These are phyloP conservation scores for Tricholoma saponaceum DNA, from an alignment of 768 basidiomycete species.

Conservation along the genomic window DNA sequence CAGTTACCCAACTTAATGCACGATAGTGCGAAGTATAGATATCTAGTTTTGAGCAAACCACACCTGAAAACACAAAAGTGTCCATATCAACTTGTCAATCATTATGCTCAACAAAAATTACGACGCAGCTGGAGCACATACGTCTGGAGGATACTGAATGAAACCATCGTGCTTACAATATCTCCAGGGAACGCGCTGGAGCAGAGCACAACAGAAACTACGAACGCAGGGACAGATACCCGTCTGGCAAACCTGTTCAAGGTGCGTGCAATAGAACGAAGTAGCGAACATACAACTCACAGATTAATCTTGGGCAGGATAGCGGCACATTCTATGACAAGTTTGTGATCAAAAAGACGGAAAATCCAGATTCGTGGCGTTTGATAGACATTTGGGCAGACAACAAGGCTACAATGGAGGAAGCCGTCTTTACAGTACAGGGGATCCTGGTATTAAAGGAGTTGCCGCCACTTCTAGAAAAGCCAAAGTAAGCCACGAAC, in stretches of 20 bases:
- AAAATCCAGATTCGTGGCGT: background rate
- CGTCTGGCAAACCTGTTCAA: background rate
- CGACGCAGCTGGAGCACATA: background rate
- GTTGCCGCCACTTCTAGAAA: conserved; percentile 5
- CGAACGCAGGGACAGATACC: background rate
- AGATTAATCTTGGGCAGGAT: background rate
- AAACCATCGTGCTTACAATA: background rate
- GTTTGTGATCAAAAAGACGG: background rate
- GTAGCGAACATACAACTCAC: background rate
- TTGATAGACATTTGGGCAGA: background rate
- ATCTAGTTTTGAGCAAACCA: background rate
- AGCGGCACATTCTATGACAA: background rate
- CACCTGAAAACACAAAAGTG: background rate
- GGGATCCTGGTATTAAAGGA: conserved; percentile 4
- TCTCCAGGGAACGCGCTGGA: background rate
- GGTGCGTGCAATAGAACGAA: background rate
- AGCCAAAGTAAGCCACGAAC: conserved; percentile 6
- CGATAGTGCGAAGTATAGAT: background rate
- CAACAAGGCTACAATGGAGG: background rate
- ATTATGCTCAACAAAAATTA: background rate
- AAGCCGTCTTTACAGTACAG: conserved; percentile 3
- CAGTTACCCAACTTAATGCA: no score
- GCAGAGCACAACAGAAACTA: background rate
- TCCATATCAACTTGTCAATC: background rate
- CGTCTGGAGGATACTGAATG: background rate